Percentiles rank a stretch among this genome's conserved stretches.
Evolutionary conservation across 2,329 filamentous ascomycete species (phyloP).

Genomic region (Dothideomycetes sp.): DNA sequence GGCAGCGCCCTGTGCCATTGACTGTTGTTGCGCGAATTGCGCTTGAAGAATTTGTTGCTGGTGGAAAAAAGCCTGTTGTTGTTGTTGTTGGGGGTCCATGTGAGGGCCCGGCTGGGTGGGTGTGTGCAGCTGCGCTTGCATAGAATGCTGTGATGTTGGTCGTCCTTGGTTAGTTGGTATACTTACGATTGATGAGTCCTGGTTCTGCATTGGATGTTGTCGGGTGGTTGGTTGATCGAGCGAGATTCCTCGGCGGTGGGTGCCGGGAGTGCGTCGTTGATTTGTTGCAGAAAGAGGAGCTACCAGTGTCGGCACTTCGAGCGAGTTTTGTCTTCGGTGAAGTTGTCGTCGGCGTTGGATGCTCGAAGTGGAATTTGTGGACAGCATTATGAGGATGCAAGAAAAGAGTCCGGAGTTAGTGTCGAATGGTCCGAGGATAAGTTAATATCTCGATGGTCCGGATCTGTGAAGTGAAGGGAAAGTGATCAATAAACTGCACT

Average conservation of each 20-base stretch:
- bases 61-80: constrained; percentile 38
- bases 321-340: constrained; percentile 82
- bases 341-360: constrained; percentile 63
- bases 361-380: constrained; percentile 55
- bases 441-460: constrained; percentile 21
- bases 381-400: constrained; percentile 57
- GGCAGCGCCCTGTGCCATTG: constrained; percentile 11
- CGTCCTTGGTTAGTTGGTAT: constrained; percentile 46
- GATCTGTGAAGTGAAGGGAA: constrained; percentile 14
- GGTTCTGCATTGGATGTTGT: constrained; percentile 20
- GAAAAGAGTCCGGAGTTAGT: constrained; percentile 51
- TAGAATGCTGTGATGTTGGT: constrained; percentile 67
- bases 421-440: constrained; percentile 22
- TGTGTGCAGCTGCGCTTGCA: constrained; percentile 85
- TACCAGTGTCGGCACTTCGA: constrained; percentile 62
- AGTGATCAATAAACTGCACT: background rate
- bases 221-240: constrained; percentile 60
- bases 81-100: constrained; percentile 37
- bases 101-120: constrained; percentile 63
- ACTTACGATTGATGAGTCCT: constrained; percentile 38
- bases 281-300: constrained; percentile 47
- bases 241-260: constrained; percentile 75
- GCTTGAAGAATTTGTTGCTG: constrained; percentile 21
- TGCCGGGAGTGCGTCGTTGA: constrained; percentile 34
- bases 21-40: constrained; percentile 13